Percentiles rank a stretch among this genome's conserved stretches.
phyloP scores from a whole-genome alignment of 495 filamentous ascomycete genomes.

The Neurospora sp. region DNA sequence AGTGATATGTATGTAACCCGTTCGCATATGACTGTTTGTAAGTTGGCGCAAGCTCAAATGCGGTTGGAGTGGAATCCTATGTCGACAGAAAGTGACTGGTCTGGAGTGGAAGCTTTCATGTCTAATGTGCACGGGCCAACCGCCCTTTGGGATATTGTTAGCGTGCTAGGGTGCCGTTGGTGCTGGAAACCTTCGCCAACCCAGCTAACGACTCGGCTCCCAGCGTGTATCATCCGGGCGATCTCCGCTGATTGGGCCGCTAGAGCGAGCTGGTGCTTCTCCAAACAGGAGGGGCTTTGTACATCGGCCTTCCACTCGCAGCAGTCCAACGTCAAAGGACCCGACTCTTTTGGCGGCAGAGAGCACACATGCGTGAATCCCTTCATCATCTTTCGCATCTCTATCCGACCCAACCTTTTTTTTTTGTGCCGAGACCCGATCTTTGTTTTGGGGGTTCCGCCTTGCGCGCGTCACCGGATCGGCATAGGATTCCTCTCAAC shows the following conservation, averaged over 20 bases:
- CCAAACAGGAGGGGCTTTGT: not conserved
- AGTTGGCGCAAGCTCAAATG: not conserved
- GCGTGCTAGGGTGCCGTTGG: not conserved
- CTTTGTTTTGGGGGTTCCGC: not conserved
- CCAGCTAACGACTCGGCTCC: not conserved
- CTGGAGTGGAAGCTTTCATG: not conserved
- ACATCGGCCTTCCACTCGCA: not conserved
- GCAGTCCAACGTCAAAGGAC: slow-evolving; percentile 2
- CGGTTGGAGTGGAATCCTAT: not conserved
- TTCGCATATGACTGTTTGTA: not conserved
- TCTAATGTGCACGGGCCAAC: not conserved
- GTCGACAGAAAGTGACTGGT: not conserved
- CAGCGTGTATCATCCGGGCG: not conserved
- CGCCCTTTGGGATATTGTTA: not conserved
- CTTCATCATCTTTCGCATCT: not conserved
- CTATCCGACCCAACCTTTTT: not conserved
- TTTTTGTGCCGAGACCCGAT: not conserved
- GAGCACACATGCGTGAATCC: not conserved
- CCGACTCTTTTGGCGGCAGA: not conserved
- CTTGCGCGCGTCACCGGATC: not conserved
- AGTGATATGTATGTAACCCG: not conserved
- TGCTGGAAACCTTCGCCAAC: not conserved
- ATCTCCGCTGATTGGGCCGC: not conserved
- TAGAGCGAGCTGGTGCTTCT: not conserved
- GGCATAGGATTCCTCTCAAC: not conserved